Conservation (phyloP, 1,284 basidiomycete genomes). For the Athelia sp. region DNA sequence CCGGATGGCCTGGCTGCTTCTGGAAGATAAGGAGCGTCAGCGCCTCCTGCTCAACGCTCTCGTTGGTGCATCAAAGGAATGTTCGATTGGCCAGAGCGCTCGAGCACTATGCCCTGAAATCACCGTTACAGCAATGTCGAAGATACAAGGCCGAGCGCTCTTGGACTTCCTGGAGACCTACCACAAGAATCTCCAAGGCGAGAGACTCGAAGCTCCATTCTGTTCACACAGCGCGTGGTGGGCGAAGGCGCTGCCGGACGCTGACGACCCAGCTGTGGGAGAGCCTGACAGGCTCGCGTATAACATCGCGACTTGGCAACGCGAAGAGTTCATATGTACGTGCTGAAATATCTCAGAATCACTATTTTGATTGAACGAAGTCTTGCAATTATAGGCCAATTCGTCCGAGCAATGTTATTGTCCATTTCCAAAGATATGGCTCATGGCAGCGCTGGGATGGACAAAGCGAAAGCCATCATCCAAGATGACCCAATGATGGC, state of each 20-base stretch:
- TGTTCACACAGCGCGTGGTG: conserved; percentile 6
- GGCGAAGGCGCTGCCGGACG: background rate
- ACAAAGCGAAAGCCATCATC: background rate
- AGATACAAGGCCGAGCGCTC: conserved; percentile 4
- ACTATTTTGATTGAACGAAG: no score
- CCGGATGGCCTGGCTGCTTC: background rate
- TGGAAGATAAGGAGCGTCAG: conserved; percentile 1
- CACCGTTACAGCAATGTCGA: background rate
- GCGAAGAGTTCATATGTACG: conserved; percentile 5
- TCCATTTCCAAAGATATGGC: conserved; percentile 4
- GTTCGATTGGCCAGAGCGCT: background rate
- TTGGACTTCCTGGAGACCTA: conserved; percentile 3
- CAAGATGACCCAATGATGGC: background rate
- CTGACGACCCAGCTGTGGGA: background rate
- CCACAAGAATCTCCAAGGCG: background rate
- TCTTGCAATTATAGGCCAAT: conserved; percentile 1
- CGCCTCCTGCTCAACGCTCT: background rate
- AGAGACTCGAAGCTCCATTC: background rate
- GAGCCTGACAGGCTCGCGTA: background rate
- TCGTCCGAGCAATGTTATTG: background rate
- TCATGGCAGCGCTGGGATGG: conserved; percentile 1
- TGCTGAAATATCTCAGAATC: no score
- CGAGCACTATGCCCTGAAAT: conserved; percentile 8
- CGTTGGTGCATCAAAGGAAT: background rate
- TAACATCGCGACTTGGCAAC: background rate